Base-by-base conservation (phyloP, 768 basidiomycete species). In the Nevesoporus exiguus region DNA sequence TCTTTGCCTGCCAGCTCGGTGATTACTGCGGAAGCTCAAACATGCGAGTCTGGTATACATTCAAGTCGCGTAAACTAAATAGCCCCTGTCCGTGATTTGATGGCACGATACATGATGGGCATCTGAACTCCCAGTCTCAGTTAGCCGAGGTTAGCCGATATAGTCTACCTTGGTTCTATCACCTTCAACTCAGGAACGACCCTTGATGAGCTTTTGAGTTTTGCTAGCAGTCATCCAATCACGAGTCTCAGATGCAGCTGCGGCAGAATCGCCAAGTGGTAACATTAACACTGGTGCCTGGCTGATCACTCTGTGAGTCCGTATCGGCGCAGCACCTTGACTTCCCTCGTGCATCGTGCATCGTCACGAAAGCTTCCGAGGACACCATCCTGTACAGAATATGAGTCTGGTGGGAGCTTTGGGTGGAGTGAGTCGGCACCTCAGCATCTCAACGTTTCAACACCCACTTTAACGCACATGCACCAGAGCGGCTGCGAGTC, bases 21-120 rank as follows among this genome's bases (percentile, higher is more conserved):
- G 44, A 52, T 52, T 45, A 52, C 44, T 52, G 44, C 51, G 51
- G 34, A 17, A 37, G 43, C 39, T 41, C 5, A 11, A 15, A 14
- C 19, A 3, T 9, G 7, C 13, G 7, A 33, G 10, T 10, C 8
- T 3, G 19, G 8, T 27, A 42, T 13, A 43, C 14, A 24, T 7
- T 21, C 19, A 3, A 5, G 10, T 25, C 29, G n/a, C 31, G 46
- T 24, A 47, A 47, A 14, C 7, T 10, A 4, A 34, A 47, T 33
- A 47, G 31, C 46, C 46, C 30, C 46, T 47, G 44, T 46, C 24
- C 8, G 6, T 27, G 24, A 25, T 5, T 42, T 24, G 7, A 15
- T 19, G 24, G n/a, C n/a, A n/a, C n/a, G n/a, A n/a, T n/a, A n/a
- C n/a, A n/a, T n/a, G n/a, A n/a, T n/a, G n/a, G n/a, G n/a, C n/a